Conservation (phyloP, 176 grass and related monocot genomes). For the Bromus sterilis region DNA sequence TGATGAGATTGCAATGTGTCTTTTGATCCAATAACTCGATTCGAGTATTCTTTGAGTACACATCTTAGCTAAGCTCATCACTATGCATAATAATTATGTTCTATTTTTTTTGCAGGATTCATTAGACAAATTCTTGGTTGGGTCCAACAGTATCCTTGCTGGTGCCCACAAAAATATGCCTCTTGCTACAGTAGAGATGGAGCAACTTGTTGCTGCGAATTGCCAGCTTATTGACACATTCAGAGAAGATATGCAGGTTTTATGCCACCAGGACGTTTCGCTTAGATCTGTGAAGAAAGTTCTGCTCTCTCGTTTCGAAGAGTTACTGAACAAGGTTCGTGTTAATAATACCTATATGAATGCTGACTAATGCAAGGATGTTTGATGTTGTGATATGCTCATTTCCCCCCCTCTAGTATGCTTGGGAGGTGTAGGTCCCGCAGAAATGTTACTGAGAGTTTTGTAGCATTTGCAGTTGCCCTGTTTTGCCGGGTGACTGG, state of each 20-base stretch:
- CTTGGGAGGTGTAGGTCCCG: not conserved
- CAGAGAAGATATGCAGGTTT: conserved; percentile 33
- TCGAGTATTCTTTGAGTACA: not conserved
- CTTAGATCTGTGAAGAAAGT: conserved; percentile 55
- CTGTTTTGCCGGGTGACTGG: not conserved
- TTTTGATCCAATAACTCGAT: not conserved
- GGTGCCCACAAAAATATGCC: conserved; percentile 35
- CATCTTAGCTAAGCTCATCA: not conserved
- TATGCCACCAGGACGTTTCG: conserved; percentile 26
- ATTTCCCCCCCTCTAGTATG: not conserved
- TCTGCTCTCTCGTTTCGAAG: conserved; percentile 57
- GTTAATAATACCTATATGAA: not conserved
- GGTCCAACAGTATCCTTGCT: conserved; percentile 34
- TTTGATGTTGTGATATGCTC: not conserved
- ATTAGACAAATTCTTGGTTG: conserved; percentile 60
- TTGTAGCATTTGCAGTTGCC: not conserved
- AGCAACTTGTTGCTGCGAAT: conserved; percentile 53
- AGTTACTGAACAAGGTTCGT: conserved; percentile 66
- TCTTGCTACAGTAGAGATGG: conserved; percentile 61
- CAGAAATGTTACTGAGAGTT: not conserved
- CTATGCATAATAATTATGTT: conserved; percentile 1
- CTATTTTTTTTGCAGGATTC: conserved; percentile 50
- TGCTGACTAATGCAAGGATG: not conserved
- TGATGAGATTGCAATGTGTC: not conserved
- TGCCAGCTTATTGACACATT: conserved; percentile 45